phyloP scores from a whole-genome alignment of 2,329 filamentous ascomycete species.

The Hawksworthiomyces lignivorus region DNA sequence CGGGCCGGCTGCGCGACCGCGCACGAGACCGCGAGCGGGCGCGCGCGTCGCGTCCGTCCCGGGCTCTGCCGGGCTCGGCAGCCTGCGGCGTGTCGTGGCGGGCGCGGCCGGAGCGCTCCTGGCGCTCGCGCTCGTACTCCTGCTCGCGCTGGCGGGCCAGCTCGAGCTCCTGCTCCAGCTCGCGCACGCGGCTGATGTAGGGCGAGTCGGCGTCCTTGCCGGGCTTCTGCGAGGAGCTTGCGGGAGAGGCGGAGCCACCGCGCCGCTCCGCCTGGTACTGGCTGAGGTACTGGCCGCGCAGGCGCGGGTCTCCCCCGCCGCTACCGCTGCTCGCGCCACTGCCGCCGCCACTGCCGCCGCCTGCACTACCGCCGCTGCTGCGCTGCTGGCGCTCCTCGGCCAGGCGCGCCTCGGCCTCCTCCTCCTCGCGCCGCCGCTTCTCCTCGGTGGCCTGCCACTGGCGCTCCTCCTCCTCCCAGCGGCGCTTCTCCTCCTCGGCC shows the following conservation, averaged over 20 bases:
- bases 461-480: conserved; percentile 59
- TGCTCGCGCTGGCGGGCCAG: conserved; percentile 53
- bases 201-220: conserved; percentile 25
- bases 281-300: conserved; percentile 78
- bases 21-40: conserved; percentile 17
- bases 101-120: conserved; percentile 41
- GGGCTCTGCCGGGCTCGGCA: neutral
- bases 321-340: conserved; percentile 34
- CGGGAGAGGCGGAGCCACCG: no score
- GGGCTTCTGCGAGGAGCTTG: no score
- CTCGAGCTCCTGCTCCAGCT: conserved; percentile 69
- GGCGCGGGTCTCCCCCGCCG: conserved; percentile 46
- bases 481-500: conserved; percentile 51
- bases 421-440: conserved; percentile 62
- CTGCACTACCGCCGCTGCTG: conserved; percentile 44
- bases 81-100: neutral
- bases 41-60: conserved; percentile 5
- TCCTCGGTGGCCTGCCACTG: conserved; percentile 65
- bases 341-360: conserved; percentile 22
- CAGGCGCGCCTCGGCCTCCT: conserved; percentile 59
- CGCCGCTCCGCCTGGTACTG: conserved; percentile 82
- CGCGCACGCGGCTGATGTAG: conserved; percentile 63
- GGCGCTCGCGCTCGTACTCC: conserved; percentile 52
- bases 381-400: conserved; percentile 58
- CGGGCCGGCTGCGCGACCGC: conserved; percentile 12